Base-by-base conservation (phyloP, 1,139 yeast species). In the Geotrichum carabidarum region DNA sequence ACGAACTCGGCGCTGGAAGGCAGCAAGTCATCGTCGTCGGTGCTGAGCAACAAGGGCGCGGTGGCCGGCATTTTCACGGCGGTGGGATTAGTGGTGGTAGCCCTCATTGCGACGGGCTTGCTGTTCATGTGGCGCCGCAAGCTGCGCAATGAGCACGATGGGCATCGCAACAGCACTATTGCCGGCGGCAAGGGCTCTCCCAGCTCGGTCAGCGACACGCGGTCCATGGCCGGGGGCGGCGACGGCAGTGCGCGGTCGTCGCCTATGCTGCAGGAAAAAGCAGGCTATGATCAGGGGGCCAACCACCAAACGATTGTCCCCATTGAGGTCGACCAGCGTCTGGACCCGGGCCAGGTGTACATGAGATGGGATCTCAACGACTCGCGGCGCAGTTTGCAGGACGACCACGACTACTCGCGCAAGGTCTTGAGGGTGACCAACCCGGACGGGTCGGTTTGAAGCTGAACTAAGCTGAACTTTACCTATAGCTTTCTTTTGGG, bases 61-160 rank as follows among this genome's bases (percentile, higher is more conserved):
- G 90, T 84, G 1, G 90, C 88, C 0, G 90, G 90, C 11, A 82
- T 84, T 0, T 84, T 84, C 68, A 78, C 85, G 0, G 89, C 79
- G 0, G 89, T 84, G 6, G 89, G 85, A 1, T 65, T 83, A 2
- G 80, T 79, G 1, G 79, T 70, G 0, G 63, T 76, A 0, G 80
- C 75, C 0, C 49, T 81, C 1, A 58, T 80, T 1, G 67, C 59
- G 1, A 57, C 74, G 1, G 53, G 65, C 9, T 60, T 65, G 53
- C 59, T 67, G 43, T 57, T 65, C 48, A 35, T 42, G 1, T 57
- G 65, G 45, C 60, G 57, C 15, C 49, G 57, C n/a, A 55, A 58
- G 14, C 59, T 58, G 18, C 63, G 59, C 8, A 34, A 42, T 58
- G 59, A 43, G 64, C 63, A 5, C 59, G 58, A 32, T 55, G 27